Evolutionary conservation across 2,329 filamentous ascomycete species (phyloP).

Genomic region (Fusarium stilboides): DNA sequence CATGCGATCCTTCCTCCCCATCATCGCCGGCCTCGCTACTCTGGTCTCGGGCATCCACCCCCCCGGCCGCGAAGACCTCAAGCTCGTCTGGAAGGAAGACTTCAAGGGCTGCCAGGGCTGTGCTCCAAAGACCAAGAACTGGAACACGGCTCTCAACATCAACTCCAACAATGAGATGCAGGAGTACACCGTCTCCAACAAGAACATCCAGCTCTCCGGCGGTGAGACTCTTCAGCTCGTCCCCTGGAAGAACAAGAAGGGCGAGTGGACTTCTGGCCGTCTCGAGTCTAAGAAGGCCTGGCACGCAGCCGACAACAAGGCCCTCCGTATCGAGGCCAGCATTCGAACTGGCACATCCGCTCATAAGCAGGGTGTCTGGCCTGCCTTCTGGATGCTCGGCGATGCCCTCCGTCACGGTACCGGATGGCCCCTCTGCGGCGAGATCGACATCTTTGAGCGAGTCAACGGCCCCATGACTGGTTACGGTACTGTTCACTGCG

Average conservation of each 20-base stretch:
- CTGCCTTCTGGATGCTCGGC: conserved; percentile 68
- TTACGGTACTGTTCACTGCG: conserved; percentile 66
- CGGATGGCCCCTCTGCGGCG: conserved; percentile 65
- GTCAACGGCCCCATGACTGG: conserved; percentile 63
- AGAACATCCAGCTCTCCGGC: conserved; percentile 66
- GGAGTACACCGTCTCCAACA: conserved; percentile 60
- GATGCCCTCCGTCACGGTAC: conserved; percentile 62
- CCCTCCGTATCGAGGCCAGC: conserved; percentile 61
- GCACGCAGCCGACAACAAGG: conserved; percentile 58
- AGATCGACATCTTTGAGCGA: conserved; percentile 67
- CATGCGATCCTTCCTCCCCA: conserved; percentile 49
- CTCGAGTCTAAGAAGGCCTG: conserved; percentile 65
- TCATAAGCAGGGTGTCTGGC: conserved; percentile 67
- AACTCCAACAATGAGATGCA: conserved; percentile 66
- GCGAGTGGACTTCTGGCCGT: conserved; percentile 66
- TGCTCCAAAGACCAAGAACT: conserved; percentile 56
- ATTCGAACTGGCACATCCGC: conserved; percentile 61
- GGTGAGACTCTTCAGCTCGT: conserved; percentile 67
- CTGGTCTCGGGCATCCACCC: conserved; percentile 55
- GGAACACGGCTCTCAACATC: conserved; percentile 63
- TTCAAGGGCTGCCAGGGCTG: conserved; percentile 60
- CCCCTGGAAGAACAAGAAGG: conserved; percentile 58
- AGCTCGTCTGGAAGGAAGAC: conserved; percentile 61
- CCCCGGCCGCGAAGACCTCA: conserved; percentile 60
- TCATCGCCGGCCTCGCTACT: conserved; percentile 43